Conservation (phyloP, 352 stramenopile genomes). For the Globisporangium splendens region DNA sequence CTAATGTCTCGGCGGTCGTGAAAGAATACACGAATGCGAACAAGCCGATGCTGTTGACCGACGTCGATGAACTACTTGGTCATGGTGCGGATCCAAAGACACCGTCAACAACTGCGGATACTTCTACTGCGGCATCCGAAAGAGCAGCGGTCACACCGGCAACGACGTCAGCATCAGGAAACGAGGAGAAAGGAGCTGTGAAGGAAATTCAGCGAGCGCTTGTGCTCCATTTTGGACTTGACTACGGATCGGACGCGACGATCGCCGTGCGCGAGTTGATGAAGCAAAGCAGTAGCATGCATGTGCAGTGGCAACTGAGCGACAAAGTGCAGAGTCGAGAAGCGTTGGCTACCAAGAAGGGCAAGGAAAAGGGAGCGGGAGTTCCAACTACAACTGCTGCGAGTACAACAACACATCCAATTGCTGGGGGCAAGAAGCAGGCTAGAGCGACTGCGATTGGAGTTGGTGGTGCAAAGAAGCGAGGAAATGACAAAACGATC, state of each 20-base stretch:
- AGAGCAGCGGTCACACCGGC: not conserved
- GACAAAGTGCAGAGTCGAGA: slow-evolving; percentile 10
- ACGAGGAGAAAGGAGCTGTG: not conserved
- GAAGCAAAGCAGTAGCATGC: slow-evolving; percentile 88
- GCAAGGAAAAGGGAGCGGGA: not conserved
- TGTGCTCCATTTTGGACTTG: slow-evolving; percentile 58
- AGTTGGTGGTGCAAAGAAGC: slow-evolving; percentile 28
- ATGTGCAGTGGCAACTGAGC: slow-evolving; percentile 58
- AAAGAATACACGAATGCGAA: slow-evolving; percentile 84
- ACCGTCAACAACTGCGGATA: too few species aligned
- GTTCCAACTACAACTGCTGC: too few species aligned
- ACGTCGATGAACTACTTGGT: slow-evolving; percentile 67
- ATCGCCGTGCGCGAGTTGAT: slow-evolving; percentile 95
- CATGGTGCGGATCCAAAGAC: not conserved
- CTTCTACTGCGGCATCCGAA: too few species aligned
- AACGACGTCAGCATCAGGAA: not conserved
- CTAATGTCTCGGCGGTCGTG: slow-evolving; percentile 80
- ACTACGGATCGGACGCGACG: slow-evolving; percentile 85
- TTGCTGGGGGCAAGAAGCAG: not conserved
- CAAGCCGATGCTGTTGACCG: slow-evolving; percentile 88
- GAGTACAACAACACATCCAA: too few species aligned
- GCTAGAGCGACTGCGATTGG: slow-evolving; percentile 1
- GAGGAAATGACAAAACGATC: slow-evolving; percentile 39
- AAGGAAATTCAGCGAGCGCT: slow-evolving; percentile 27
- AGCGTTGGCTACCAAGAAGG: not conserved